phyloP scores from a whole-genome alignment of 768 basidiomycete species.

The Exsudoporus frostii region DNA sequence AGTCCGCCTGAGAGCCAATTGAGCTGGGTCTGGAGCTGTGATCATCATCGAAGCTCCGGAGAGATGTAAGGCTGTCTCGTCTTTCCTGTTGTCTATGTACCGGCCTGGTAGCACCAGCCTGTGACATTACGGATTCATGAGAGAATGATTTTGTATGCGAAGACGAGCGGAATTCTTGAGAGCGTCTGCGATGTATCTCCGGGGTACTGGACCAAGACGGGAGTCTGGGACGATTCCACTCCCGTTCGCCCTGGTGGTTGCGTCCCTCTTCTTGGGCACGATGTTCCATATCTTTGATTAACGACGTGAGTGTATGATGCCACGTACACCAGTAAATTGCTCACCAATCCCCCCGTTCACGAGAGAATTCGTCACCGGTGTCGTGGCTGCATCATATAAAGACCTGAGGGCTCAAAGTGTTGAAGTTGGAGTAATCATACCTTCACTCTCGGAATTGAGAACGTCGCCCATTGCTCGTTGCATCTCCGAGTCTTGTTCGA shows the following conservation, averaged over 20 bases:
- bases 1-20: constrained; percentile 47
- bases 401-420: background rate
- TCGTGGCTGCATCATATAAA: constrained; percentile 12
- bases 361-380: constrained; percentile 21
- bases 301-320: background rate
- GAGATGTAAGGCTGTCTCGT: constrained; percentile 40
- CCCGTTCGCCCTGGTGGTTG: constrained; percentile 43
- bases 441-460: constrained; percentile 50
- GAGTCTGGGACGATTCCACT: constrained; percentile 42
- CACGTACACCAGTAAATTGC: constrained; percentile 15
- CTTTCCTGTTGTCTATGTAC: constrained; percentile 16
- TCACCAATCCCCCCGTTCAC: constrained; percentile 14
- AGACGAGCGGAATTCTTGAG: constrained; percentile 27
- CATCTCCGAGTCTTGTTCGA: constrained; percentile 74
- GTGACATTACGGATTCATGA: constrained; percentile 14
- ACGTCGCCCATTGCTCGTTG: constrained; percentile 56
- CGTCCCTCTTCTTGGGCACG: constrained; percentile 30
- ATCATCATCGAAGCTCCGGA: constrained; percentile 41
- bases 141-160: constrained; percentile 21
- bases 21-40: constrained; percentile 45
- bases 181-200: constrained; percentile 25
- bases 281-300: constrained; percentile 27
- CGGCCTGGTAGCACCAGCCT: constrained; percentile 4
- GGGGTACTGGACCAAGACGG: constrained; percentile 25
- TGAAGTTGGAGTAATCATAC: constrained; percentile 6